Base-by-base conservation (phyloP, 2,329 filamentous ascomycete genomes). In the Ophiostoma ips region DNA sequence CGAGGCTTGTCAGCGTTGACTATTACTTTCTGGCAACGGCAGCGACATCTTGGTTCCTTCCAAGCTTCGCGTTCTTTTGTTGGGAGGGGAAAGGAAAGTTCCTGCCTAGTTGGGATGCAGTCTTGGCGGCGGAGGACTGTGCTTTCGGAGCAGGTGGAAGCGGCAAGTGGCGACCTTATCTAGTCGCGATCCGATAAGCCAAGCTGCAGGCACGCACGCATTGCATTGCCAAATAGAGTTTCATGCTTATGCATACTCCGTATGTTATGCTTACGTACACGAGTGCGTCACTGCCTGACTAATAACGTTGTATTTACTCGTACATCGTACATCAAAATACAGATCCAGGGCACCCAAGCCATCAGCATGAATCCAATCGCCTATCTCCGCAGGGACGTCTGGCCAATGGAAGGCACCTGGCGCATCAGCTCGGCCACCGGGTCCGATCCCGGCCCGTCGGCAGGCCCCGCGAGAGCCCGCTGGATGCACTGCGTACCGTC, bases 401-500 rank as follows among this genome's bases (percentile, higher is more conserved):
- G 9, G 8, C 21, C 40, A 16, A 16, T 28, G 13, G 24, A n/a
- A 15, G 30, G n/a, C 11, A 15, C 15, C 28, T 28, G 24, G 16
- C 43, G 43, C 16, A 45, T 9, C 9, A 63, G 57, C 35, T 62
- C 51, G 10, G 57, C 43, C 28, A 45, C 30, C 8, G 43, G 43
- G 16, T 45, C 43, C 11, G 18, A n/a, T 9, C 15, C 28, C 16
- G 9, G 16, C 30, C 18, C 16, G 8, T 31, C 30, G 3, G n/a
- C 30, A n/a, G 40, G 40, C 10, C 43, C 57, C 31, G 53, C 52
- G 53, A 71, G 58, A 46, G 63, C 65, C 34, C 62, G 51, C 41
- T 74, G 63, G 49, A 81, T 73, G 50, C 61, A 63, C 59, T 69
- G 60, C 33, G 64, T 57, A n/a, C 80, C 80, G 58, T 81, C 68